Percentiles rank a stretch among this genome's conserved stretches.
Evolutionary conservation across 495 filamentous ascomycete species (phyloP).

Genomic region (Talaromyces thailandensis): DNA sequence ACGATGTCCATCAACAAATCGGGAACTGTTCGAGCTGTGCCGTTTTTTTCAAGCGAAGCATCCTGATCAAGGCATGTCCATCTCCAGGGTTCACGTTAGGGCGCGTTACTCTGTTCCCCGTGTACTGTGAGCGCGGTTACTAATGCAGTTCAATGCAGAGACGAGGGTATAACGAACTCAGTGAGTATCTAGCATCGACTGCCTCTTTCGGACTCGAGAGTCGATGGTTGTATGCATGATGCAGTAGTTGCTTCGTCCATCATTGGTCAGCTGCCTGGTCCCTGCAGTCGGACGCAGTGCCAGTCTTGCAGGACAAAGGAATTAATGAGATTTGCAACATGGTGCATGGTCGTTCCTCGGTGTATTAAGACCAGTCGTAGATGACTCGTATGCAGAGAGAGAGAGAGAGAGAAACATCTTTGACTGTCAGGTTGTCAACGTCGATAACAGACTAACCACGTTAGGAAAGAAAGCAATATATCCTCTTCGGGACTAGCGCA

Average conservation of each 20-base stretch:
- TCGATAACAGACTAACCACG: neutral
- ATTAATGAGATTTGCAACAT: neutral
- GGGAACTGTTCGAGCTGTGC: neutral
- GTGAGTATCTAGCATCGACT: neutral
- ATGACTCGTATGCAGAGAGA: neutral
- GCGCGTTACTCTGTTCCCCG: neutral
- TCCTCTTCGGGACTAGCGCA: slow-evolving; percentile 2
- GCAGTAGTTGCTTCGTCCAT: neutral
- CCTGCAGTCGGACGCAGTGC: neutral
- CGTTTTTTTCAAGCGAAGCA: neutral
- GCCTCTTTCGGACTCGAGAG: neutral
- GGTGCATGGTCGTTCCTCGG: neutral
- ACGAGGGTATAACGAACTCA: neutral
- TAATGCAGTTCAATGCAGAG: neutral
- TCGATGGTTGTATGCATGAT: neutral
- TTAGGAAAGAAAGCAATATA: slow-evolving; percentile 1
- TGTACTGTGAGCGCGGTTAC: neutral
- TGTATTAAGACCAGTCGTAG: neutral
- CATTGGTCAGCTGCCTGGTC: neutral
- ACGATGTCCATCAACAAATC: neutral
- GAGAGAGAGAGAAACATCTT: neutral
- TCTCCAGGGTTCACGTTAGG: neutral
- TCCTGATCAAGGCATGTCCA: neutral
- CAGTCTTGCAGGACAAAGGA: neutral
- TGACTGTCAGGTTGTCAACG: neutral